phyloP scores from a whole-genome alignment of 257 asterid species.

The Forsythia viridissima region DNA sequence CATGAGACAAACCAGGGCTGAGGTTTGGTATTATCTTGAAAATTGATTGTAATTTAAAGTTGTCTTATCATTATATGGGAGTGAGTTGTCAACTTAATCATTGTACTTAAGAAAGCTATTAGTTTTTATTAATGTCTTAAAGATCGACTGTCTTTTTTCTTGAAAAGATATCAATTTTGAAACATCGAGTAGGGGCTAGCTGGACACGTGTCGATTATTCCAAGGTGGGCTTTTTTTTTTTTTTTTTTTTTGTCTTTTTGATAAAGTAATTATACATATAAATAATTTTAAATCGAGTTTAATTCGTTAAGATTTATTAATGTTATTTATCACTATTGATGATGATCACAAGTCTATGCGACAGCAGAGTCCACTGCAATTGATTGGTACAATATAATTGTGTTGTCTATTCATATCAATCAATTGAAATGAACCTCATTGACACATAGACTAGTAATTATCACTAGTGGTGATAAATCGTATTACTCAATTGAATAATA shows the following conservation, averaged over 20 bases:
- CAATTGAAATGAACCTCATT: too few relatives aligned
- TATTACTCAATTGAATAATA: too few relatives aligned
- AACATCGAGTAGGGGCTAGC: not conserved
- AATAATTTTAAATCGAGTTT: not conserved
- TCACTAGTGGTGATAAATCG: too few relatives aligned
- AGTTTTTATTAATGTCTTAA: not conserved
- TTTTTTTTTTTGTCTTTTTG: not conserved
- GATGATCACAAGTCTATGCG: too few relatives aligned
- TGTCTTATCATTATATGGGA: not conserved
- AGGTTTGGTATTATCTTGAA: not conserved
- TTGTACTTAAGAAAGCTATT: not conserved
- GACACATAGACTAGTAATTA: too few relatives aligned
- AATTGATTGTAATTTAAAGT: not conserved
- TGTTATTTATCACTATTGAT: too few relatives aligned
- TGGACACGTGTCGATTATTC: not conserved
- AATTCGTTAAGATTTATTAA: not conserved
- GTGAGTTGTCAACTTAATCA: conserved; percentile 8
- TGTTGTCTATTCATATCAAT: too few relatives aligned
- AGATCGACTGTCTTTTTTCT: not conserved
- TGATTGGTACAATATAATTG: too few relatives aligned
- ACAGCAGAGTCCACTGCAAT: too few relatives aligned
- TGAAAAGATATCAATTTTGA: not conserved
- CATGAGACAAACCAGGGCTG: not conserved
- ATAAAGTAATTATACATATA: not conserved
- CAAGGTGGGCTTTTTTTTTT: not conserved